A percentile compares a stretch with the other conserved stretches of the same genome.
Evolutionary conservation across 1,284 basidiomycete genomes (phyloP).

Genomic region (Marasmius tenuissimus): DNA sequence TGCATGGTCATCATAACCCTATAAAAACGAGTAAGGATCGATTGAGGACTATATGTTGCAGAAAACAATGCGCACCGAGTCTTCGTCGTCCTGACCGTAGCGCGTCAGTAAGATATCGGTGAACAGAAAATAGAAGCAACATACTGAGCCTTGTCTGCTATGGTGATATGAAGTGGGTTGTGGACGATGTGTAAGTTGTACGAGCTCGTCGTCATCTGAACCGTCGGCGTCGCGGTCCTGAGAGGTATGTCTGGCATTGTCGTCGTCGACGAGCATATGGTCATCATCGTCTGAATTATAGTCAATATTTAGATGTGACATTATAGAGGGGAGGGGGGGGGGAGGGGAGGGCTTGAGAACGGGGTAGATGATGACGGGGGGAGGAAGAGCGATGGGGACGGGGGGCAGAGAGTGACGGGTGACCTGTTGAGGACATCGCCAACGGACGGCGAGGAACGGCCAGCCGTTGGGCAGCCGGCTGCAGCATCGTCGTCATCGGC

Average conservation of each 20-base stretch:
- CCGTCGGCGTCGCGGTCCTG: constrained; percentile 45
- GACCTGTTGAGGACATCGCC: not conserved
- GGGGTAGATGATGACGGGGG: constrained; percentile 29
- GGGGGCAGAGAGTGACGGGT: not conserved
- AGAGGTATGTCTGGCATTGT: constrained; percentile 26
- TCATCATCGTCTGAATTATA: constrained; percentile 40
- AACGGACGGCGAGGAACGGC: constrained; percentile 4
- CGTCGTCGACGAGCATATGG: constrained; percentile 47
- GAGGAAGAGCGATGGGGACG: not conserved
- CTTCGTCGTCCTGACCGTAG: constrained; percentile 54
- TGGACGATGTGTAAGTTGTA: not conserved
- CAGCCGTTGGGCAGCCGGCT: not conserved
- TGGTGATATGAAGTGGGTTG: constrained; percentile 13
- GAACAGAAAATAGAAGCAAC: constrained; percentile 15
- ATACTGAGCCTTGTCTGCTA: constrained; percentile 34
- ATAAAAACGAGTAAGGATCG: constrained; percentile 8
- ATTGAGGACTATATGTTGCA: not conserved
- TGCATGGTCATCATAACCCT: constrained; percentile 71
- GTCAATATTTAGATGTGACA: constrained; percentile 36
- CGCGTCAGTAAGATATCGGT: constrained; percentile 1
- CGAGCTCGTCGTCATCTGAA: constrained; percentile 50
- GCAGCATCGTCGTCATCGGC: constrained; percentile 3
- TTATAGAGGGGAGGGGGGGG: constrained; percentile 24
- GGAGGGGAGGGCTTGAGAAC: constrained; percentile 29
- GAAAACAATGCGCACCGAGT: constrained; percentile 52